Evolutionary conservation across 306 rosid species (phyloP).

Genomic region (Potentilla sterilis): DNA sequence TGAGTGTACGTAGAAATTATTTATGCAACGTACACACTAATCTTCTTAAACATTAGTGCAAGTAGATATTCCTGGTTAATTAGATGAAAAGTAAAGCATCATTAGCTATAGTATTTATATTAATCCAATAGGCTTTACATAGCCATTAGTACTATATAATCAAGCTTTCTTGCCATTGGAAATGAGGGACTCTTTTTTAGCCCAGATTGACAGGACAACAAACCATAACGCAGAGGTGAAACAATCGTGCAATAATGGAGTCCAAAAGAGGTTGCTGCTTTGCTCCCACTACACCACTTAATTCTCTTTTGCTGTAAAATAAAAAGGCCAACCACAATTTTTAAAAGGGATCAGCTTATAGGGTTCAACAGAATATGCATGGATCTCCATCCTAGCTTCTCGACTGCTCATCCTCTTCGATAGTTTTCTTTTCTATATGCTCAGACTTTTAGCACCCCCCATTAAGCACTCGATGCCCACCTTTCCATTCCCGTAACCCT

Average conservation of each 20-base stretch:
- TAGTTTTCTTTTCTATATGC: slow-evolving; percentile 20
- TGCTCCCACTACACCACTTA: slow-evolving; percentile 67
- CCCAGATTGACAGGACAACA: slow-evolving; percentile 54
- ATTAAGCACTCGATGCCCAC: slow-evolving; percentile 48
- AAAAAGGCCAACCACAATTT: slow-evolving; percentile 51
- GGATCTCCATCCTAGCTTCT: slow-evolving; percentile 33
- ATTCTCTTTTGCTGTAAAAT: slow-evolving; percentile 40
- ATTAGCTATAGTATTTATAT: neutral
- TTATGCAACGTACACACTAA: neutral
- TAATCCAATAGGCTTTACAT: neutral
- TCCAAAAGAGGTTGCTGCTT: slow-evolving; percentile 52
- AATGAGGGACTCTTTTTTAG: slow-evolving; percentile 37
- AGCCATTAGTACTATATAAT: neutral
- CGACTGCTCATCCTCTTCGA: slow-evolving; percentile 15
- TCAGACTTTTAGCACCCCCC: slow-evolving; percentile 47
- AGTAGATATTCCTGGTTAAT: neutral
- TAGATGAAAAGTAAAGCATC: neutral
- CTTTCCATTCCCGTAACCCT: slow-evolving; percentile 61
- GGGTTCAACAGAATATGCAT: slow-evolving; percentile 81
- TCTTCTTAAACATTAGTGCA: neutral
- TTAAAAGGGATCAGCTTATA: slow-evolving; percentile 54
- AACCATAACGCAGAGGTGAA: slow-evolving; percentile 34
- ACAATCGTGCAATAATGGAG: slow-evolving; percentile 63
- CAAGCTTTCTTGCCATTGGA: slow-evolving; percentile 28
- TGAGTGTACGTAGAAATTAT: neutral